Base-by-base conservation (phyloP, 2,329 filamentous ascomycete species). In the Coleophoma cylindrospora region DNA sequence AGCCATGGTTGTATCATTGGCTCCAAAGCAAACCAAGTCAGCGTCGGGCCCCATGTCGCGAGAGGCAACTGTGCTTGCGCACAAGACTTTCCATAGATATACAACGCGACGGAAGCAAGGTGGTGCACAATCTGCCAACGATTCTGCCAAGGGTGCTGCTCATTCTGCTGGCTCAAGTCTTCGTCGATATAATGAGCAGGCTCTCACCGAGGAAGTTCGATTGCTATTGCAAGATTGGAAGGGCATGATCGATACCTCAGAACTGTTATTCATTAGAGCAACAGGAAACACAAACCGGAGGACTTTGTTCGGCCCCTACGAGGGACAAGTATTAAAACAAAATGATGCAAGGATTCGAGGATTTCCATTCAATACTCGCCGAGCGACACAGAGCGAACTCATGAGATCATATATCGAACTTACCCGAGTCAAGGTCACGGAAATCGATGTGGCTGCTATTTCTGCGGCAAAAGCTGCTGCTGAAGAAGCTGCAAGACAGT, bases 51-150 rank as follows among this genome's bases (percentile, higher is more conserved):
- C 86, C 1, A 80, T 95, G 64, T 91, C 95, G 57, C 80, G 89
- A 48, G 88, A 95, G 62, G 90, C 92, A 6, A 87, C 86, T 0
- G 89, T 97, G 0, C 77, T 96, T 41, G 92, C 91, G 0, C 92
- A 97, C 70, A 99, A 99, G 73, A 96, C 92, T 0, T 99, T 97
- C 68, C 95, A 99, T 68, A 81, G 94, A 50, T 99, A 99, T 65
- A 99, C 95, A 0, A 99, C 94, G 6, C 80, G 94, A 57, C 81
- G 94, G 58, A 99, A 99, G 67, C 94, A 99, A 68, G 94, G 94
- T 74, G 94, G 95, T 40, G 86, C 91, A 11, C 94, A 99, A 67
- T 95, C 91, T 3, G 86, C 92, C 27, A 97, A 91, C 66, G 94
- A 99, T 67, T 87, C 89, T 54, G 82, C 91, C n/a, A 96, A 96